Evolutionary conservation across 73 alveolate species (phyloP).

Genomic region (Tetrahymena borealis): DNA sequence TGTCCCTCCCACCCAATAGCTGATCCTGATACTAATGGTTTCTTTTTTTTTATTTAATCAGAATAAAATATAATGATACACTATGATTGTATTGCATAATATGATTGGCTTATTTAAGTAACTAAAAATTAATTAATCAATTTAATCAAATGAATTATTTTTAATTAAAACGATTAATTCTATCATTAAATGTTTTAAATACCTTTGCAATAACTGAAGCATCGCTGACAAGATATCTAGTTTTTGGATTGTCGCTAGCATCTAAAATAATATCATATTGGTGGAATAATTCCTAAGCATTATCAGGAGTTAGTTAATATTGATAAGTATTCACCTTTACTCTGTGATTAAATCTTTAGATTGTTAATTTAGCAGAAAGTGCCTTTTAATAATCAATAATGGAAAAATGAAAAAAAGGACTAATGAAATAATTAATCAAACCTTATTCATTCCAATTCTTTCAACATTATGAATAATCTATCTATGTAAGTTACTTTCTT

Average conservation of each 20-base stretch:
- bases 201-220: slow-evolving; percentile 53
- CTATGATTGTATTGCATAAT: too few species aligned
- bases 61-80: too few species aligned
- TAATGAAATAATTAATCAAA: too few species aligned
- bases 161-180: not conserved
- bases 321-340: slow-evolving; percentile 64
- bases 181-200: not conserved
- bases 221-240: slow-evolving; percentile 86
- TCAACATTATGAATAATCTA: slow-evolving; percentile 29
- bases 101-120: too few species aligned
- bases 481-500: slow-evolving; percentile 83
- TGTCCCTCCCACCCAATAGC: slow-evolving; percentile 91
- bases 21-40: slow-evolving; percentile 86
- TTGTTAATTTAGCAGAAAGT: slow-evolving; percentile 63
- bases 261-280: slow-evolving; percentile 89
- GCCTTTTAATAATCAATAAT: not conserved
- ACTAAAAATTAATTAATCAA: not conserved
- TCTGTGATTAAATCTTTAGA: slow-evolving; percentile 69
- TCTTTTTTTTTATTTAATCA: too few species aligned
- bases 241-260: slow-evolving; percentile 87
- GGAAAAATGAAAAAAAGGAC: too few species aligned
- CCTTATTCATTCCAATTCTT: slow-evolving; percentile 41
- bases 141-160: not conserved
- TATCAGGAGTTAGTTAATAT: slow-evolving; percentile 61
- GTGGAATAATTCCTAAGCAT: slow-evolving; percentile 64